Evolutionary conservation across 2,329 filamentous ascomycete genomes (phyloP).

Genomic region (Xylariaceae sp.): DNA sequence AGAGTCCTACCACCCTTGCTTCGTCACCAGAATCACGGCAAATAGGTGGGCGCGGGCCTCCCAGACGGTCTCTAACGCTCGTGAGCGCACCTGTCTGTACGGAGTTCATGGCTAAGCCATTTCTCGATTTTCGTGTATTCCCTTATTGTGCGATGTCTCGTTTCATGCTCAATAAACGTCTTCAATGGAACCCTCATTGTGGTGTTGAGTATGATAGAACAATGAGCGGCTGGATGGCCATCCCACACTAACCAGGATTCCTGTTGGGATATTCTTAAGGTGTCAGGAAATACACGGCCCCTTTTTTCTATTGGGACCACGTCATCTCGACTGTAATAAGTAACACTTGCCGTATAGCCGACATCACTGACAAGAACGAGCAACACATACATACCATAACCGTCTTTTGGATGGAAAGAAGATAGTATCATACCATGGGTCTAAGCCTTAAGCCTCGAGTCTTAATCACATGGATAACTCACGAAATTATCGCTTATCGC

Average conservation of each 20-base stretch:
- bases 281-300: too few species aligned
- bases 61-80: not conserved
- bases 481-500: too few species aligned
- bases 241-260: not conserved
- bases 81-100: not conserved
- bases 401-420: too few species aligned
- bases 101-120: not conserved
- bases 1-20: not conserved
- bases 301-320: too few species aligned
- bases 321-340: too few species aligned
- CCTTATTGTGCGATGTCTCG: conserved; percentile 2
- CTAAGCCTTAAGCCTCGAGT: too few species aligned
- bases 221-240: not conserved
- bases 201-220: not conserved
- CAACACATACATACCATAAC: too few species aligned
- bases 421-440: too few species aligned
- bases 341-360: too few species aligned
- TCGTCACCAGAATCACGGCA: not conserved
- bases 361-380: too few species aligned
- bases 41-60: not conserved
- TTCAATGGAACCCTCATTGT: not conserved
- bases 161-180: conserved; percentile 9
- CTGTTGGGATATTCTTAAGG: too few species aligned
- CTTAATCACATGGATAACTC: too few species aligned
- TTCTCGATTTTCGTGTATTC: not conserved